Conservation (phyloP, 1,139 yeast species). For the Taiozyma sp. region DNA sequence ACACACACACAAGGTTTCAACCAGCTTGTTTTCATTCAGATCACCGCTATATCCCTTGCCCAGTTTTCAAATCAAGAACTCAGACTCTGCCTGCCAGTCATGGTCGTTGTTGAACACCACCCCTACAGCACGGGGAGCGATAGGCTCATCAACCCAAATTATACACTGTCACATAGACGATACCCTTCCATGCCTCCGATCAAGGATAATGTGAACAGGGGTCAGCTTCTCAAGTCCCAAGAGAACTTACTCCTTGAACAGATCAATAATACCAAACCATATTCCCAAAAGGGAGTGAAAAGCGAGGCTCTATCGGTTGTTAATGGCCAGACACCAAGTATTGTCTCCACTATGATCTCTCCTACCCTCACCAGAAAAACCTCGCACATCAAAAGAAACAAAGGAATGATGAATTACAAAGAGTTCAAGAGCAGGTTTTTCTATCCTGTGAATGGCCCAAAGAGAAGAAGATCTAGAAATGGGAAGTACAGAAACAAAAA, state of each 20-base stretch:
- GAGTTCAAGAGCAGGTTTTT: constrained; percentile 17
- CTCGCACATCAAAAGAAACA: constrained; percentile 13
- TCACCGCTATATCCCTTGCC: background rate
- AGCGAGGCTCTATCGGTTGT: background rate
- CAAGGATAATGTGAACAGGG: constrained; percentile 8
- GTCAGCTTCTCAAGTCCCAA: background rate
- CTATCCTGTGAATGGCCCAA: constrained; percentile 22
- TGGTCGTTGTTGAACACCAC: background rate
- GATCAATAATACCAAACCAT: background rate
- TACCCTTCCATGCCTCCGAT: constrained; percentile 6
- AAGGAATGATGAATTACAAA: constrained; percentile 16
- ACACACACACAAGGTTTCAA: background rate
- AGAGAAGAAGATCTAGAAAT: constrained; percentile 13
- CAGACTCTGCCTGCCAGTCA: background rate
- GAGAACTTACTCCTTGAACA: background rate
- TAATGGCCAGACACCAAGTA: constrained; percentile 18
- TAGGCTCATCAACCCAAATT: background rate
- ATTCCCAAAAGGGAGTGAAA: constrained; percentile 1
- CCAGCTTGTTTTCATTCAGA: background rate
- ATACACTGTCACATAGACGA: constrained; percentile 2
- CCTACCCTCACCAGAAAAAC: constrained; percentile 12
- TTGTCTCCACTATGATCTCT: constrained; percentile 14
- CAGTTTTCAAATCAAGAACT: background rate
- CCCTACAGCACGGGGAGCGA: background rate
- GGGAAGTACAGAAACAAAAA: constrained; percentile 21